These are phyloP conservation scores for Papiliotrema terrestris DNA, from an alignment of 1,284 basidiomycete genomes.

Conservation along the genomic window DNA sequence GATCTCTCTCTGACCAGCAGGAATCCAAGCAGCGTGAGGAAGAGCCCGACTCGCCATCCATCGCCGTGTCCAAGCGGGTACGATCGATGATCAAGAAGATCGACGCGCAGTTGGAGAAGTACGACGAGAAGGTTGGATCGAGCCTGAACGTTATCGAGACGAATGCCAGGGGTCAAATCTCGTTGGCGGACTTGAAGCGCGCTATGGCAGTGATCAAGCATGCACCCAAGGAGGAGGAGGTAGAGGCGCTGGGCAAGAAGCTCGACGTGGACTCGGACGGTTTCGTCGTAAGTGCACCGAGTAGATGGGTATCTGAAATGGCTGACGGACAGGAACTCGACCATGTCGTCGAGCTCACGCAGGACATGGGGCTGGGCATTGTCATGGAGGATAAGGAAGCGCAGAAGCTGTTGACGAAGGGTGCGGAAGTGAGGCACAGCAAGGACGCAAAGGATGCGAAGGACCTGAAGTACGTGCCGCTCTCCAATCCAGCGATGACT, in stretches of 20 bases:
- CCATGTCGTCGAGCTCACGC: constrained; percentile 49
- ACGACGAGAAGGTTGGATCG: constrained; percentile 84
- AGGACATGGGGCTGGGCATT: constrained; percentile 48
- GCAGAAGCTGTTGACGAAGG: constrained; percentile 40
- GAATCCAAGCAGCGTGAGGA: constrained; percentile 49
- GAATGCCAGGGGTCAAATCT: constrained; percentile 87
- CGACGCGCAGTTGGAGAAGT: constrained; percentile 86
- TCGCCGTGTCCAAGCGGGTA: constrained; percentile 83
- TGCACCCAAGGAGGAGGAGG: constrained; percentile 84
- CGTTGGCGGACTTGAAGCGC: constrained; percentile 82
- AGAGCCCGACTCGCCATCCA: constrained; percentile 42
- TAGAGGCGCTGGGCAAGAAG: constrained; percentile 84
- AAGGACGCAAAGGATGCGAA: constrained; percentile 44
- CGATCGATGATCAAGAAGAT: constrained; percentile 94
- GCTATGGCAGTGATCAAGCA: constrained; percentile 93
- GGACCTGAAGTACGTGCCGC: constrained; percentile 34
- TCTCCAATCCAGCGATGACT: background rate
- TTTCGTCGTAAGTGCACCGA: constrained; percentile 62
- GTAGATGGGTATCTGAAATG: background rate
- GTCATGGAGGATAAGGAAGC: constrained; percentile 45
- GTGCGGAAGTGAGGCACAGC: constrained; percentile 45
- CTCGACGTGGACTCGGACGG: constrained; percentile 95
- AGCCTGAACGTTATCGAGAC: constrained; percentile 92
- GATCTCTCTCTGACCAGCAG: constrained; percentile 15
- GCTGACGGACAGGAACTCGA: constrained; percentile 42